Base-by-base conservation (phyloP, 768 basidiomycete genomes). In the Suillus cothurnatus region DNA sequence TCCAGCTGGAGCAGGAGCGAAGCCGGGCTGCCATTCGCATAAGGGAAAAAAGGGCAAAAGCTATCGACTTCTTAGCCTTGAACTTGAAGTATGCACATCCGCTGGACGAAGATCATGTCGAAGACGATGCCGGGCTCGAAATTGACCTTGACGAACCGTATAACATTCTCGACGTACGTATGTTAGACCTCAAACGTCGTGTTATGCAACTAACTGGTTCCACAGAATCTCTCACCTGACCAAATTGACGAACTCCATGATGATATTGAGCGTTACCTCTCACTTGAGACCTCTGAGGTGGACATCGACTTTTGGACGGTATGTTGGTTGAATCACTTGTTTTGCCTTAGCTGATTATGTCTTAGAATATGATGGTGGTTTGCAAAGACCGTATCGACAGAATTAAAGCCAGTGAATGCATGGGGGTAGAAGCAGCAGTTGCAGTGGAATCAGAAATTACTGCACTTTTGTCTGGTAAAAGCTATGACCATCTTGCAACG, bases 221-320 rank as follows among this genome's bases (percentile, higher is more conserved):
- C 61, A 17, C 69, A 95, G 94, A 98, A 90, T 75, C 83, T 99
- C 34, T 89, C 93, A 19, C 79, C 89, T 5, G 86, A 89, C 56
- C 96, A 99, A 81, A 92, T 94, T 9, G 88, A 95, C 68, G 97
- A 99, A 75, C 80, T 99, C 19, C 93, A 97, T 68, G 92, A 93
- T 60, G 96, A 99, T 75, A 98, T 99, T 68, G 90, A 95, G 76
- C 88, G 87, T 68, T 99, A 99, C 73, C 82, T 99, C 43, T 85
- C 88, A 11, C 83, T 99, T 26, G 97, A 99, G 75, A 88, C 89
- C 67, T 82, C 85, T 7, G 89, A 94, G 12, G 81, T 88, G 60
- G 97, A 96, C 74, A 86, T 97, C 64, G 97, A 99, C 69, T 99
- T 99, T 76, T 99, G 97, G 97, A 95, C 95, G 66, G 95, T 95